Evolutionary conservation across 306 rosid genomes (phyloP).

Genomic region (Quercus glauca): DNA sequence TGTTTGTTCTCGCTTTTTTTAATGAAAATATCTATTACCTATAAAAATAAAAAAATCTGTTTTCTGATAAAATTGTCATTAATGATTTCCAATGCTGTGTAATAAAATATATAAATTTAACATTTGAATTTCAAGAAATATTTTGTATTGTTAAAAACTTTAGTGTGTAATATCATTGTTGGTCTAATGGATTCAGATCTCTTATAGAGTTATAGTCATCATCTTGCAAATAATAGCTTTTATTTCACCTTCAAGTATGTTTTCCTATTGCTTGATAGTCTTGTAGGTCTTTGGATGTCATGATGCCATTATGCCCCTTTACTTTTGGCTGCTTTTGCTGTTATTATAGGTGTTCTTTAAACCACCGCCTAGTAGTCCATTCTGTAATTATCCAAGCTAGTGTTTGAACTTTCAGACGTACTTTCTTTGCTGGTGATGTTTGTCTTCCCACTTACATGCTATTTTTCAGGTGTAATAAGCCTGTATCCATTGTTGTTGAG

Average conservation of each 20-base stretch:
- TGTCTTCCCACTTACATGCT: not conserved
- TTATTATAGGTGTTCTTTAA: not conserved
- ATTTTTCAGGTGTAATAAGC: constrained; percentile 78
- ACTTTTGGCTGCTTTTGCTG: not conserved
- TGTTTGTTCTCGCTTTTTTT: not conserved
- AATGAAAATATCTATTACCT: too few relatives aligned
- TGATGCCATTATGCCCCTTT: not conserved
- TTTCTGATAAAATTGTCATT: not conserved
- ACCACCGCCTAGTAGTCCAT: not conserved
- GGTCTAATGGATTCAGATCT: not conserved
- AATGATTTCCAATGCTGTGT: not conserved
- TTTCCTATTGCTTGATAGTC: too few relatives aligned
- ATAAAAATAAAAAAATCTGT: not conserved
- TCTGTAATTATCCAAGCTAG: not conserved
- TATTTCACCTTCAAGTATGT: too few relatives aligned
- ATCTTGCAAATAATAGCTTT: too few relatives aligned
- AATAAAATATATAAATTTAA: not conserved
- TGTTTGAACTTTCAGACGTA: not conserved
- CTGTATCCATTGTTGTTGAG: constrained; percentile 75
- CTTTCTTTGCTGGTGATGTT: not conserved
- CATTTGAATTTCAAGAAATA: not conserved
- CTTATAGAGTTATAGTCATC: not conserved
- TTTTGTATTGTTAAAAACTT: not conserved
- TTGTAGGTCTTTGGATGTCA: not conserved
- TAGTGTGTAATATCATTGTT: not conserved